These are phyloP conservation scores for Sarocladium brachiariae DNA, from an alignment of 2,329 filamentous ascomycete species.

Conservation along the genomic window DNA sequence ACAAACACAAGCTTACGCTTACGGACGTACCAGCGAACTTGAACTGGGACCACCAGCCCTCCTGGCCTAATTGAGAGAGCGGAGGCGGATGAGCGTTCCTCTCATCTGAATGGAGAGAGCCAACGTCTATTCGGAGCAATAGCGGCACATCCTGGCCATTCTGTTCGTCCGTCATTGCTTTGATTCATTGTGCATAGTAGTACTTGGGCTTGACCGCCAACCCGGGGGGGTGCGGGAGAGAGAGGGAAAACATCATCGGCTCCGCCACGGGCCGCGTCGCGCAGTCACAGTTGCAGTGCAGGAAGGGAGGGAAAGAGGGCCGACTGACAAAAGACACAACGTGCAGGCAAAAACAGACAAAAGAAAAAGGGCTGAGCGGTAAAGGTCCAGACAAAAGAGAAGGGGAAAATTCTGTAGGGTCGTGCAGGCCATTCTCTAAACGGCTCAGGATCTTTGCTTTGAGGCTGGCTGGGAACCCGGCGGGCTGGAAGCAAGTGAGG, in stretches of 20 bases:
- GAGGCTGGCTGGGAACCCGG: background rate
- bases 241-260: background rate
- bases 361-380: background rate
- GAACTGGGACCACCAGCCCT: background rate
- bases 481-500: background rate
- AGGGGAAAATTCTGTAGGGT: constrained; percentile 5
- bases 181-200: background rate
- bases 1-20: too few relatives aligned
- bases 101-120: too few relatives aligned
- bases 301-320: background rate
- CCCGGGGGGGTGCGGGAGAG: background rate
- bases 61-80: background rate
- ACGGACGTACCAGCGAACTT: too few relatives aligned
- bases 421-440: too few relatives aligned
- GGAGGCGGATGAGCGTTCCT: too few relatives aligned
- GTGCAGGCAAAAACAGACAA: background rate
- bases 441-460: background rate
- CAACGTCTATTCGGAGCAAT: background rate
- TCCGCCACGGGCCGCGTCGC: background rate
- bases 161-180: too few relatives aligned
- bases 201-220: constrained; percentile 8
- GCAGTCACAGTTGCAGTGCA: background rate
- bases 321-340: too few relatives aligned
- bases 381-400: background rate
- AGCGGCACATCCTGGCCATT: too few relatives aligned